Evolutionary conservation across 192 early-diverging fungal genomes (phyloP), one percentile per base, ranked within the genome.

Genomic region (Rhizophagus prolifer): DNA sequence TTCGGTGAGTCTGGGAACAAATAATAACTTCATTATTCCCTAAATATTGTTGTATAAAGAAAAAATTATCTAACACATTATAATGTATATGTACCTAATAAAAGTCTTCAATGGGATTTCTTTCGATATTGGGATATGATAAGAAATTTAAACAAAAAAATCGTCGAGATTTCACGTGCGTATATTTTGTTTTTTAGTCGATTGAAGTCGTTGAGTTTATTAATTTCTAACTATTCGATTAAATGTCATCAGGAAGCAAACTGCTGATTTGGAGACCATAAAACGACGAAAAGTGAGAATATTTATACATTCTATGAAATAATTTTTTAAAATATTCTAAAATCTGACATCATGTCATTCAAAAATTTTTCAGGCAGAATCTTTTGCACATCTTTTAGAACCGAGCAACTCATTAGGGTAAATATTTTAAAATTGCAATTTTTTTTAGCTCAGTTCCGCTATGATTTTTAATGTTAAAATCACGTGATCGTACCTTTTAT

Each of bases 321-420:
- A 44, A 44, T 12, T 38, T 38, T 38, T 38, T 38, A 5, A 38
- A 38, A 38, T 7, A 38, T 38, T 38, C 6, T 8, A 38, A 38
- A 36, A 38, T 38, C 31, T 38, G 5, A 38, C 36, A 9, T 36
- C 4, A 36, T 38, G 6, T 7, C 36, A 19, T 50, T 50, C 16
- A 0, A 14, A 50, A 50, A 50, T 16, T 50, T 54, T 54, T 47
- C 65, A 79, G 38, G 84, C 83, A 4, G 80, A 85, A 9, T 88
- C 88, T 13, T 90, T 84, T 76, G 88, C 82, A 10, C 78, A 86
- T 62, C 82, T 90, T 16, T 77, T 90, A n/a, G 80, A 74, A 1
- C 81, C 87, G n/a, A 81, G 82, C 76, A 83, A 83, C 41, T 79
- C 88, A n/a, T 78, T 89, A 61, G 76, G 74, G 88, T 88, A 85